Evolutionary conservation across 2,329 filamentous ascomycete species (phyloP).

Genomic region (Harringtonia lauricola): DNA sequence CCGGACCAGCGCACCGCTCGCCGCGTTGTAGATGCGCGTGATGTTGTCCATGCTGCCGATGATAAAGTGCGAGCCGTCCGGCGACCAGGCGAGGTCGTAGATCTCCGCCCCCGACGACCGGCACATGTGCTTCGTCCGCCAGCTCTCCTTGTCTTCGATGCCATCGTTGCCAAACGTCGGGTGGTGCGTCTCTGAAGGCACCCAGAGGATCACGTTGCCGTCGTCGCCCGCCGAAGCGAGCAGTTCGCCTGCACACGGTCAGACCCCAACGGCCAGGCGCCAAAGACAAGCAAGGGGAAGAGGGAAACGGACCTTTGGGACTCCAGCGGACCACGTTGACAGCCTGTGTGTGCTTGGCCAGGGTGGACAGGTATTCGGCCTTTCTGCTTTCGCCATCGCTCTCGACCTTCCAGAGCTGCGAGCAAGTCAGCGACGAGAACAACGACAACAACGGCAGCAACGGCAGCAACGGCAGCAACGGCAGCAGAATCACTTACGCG

Average conservation of each 20-base stretch:
- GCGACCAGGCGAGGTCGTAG: slow-evolving; percentile 97
- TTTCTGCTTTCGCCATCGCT: slow-evolving; percentile 74
- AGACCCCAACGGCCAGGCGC: too few relatives aligned
- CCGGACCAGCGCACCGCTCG: slow-evolving; percentile 57
- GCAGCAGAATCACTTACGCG: slow-evolving; percentile 46
- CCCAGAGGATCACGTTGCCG: slow-evolving; percentile 94
- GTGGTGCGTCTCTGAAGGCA: slow-evolving; percentile 67
- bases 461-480: background rate
- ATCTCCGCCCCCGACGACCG: slow-evolving; percentile 91
- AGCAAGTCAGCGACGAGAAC: background rate
- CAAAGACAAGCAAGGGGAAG: background rate
- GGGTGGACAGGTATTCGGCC: slow-evolving; percentile 82
- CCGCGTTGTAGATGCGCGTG: slow-evolving; percentile 90
- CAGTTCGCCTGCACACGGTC: slow-evolving; percentile 85
- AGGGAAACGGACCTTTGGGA: slow-evolving; percentile 59
- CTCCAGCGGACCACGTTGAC: slow-evolving; percentile 97
- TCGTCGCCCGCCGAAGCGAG: slow-evolving; percentile 94
- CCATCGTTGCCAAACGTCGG: slow-evolving; percentile 70
- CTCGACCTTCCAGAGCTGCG: slow-evolving; percentile 83
- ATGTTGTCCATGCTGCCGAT: slow-evolving; percentile 99
- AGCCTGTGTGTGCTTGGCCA: slow-evolving; percentile 89
- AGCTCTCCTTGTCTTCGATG: slow-evolving; percentile 89
- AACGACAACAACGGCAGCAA: background rate
- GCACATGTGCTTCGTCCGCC: slow-evolving; percentile 97
- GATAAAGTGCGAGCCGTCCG: slow-evolving; percentile 92